Percentiles rank a stretch among this genome's conserved stretches.
Conservation (phyloP, 257 asterid species). For the Mentha longifolia region DNA sequence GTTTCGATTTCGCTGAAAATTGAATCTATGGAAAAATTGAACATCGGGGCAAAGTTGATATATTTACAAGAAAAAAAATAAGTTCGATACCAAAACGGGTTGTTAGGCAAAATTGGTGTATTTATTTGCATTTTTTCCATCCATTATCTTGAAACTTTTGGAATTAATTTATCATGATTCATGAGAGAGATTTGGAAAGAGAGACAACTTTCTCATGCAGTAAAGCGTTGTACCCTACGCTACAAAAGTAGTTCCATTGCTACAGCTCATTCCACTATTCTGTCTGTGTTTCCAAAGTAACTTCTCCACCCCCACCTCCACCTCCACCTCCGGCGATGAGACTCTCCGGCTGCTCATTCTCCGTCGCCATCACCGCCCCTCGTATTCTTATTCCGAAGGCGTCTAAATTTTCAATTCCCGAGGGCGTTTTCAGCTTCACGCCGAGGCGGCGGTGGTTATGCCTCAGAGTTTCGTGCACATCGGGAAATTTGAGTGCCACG, state of each 20-base stretch:
- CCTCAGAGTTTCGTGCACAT: slow-evolving; percentile 38
- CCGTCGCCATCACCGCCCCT: slow-evolving; percentile 28
- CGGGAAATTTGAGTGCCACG: slow-evolving; percentile 31
- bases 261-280: slow-evolving; percentile 13
- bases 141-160: too few relatives aligned
- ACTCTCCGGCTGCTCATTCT: slow-evolving; percentile 37
- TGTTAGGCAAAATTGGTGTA: too few relatives aligned
- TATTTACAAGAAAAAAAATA: too few relatives aligned
- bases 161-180: too few relatives aligned
- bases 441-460: slow-evolving; percentile 31
- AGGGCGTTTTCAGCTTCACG: slow-evolving; percentile 24
- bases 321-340: slow-evolving; percentile 32
- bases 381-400: slow-evolving; percentile 25
- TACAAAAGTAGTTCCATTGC: slow-evolving; percentile 21
- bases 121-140: too few relatives aligned
- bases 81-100: too few relatives aligned
- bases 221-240: slow-evolving; percentile 35
- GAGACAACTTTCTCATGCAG: neutral
- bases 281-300: slow-evolving; percentile 36
- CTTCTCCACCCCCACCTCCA: slow-evolving; percentile 5
- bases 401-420: slow-evolving; percentile 5
- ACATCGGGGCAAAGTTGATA: too few relatives aligned
- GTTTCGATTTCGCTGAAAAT: too few relatives aligned
- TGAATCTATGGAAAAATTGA: too few relatives aligned
- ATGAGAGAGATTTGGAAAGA: too few relatives aligned